These are phyloP conservation scores for Nakazawaea wickerhamii DNA, from an alignment of 805 yeast genomes.

Conservation along the genomic window DNA sequence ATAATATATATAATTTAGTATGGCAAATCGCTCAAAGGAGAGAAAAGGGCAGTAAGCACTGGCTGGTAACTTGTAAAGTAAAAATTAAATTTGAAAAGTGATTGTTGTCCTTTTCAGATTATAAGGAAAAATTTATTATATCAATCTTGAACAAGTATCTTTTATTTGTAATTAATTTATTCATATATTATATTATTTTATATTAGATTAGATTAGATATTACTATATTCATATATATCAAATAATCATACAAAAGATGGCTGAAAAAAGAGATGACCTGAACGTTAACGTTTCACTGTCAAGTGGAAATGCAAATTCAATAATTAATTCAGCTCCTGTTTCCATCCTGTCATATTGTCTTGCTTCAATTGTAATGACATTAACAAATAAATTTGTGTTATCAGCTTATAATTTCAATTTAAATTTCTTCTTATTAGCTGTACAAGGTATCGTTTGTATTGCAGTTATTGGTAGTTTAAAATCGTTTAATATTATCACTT, in stretches of 20 bases:
- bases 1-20: too few species aligned
- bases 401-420: constrained; percentile 66
- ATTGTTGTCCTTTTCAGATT: too few species aligned
- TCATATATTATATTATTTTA: too few species aligned
- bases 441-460: constrained; percentile 84
- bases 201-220: too few species aligned
- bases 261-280: constrained; percentile 13
- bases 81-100: too few species aligned
- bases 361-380: constrained; percentile 95
- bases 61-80: too few species aligned
- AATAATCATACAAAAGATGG: constrained; percentile 2
- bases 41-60: too few species aligned
- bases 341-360: constrained; percentile 82
- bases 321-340: constrained; percentile 53
- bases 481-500: constrained; percentile 69
- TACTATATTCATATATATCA: not conserved
- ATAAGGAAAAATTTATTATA: too few species aligned
- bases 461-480: constrained; percentile 69
- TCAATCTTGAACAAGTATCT: too few species aligned
- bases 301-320: constrained; percentile 10
- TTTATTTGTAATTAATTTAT: too few species aligned
- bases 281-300: not conserved
- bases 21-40: too few species aligned
- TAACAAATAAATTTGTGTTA: constrained; percentile 92
- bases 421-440: constrained; percentile 84